phyloP scores from a whole-genome alignment of 116 monocot genomes.

The Posidonia oceanica region DNA sequence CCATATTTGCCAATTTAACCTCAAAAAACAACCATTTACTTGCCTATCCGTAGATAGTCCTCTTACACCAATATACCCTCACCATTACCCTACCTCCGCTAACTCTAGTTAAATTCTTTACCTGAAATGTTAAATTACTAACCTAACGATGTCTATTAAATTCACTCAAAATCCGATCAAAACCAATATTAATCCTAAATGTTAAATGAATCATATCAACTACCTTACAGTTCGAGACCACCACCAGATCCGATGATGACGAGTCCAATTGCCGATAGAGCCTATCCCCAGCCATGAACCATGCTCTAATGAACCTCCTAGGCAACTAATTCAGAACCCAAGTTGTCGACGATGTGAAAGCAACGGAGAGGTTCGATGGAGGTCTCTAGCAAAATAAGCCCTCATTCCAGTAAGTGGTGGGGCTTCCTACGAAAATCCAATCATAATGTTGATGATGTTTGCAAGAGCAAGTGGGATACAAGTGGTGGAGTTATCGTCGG shows the following conservation, averaged over 20 bases:
- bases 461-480: slow-evolving; percentile 39
- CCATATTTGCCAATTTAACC: too few species aligned
- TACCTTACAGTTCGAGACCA: not conserved
- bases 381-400: slow-evolving; percentile 4
- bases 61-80: too few species aligned
- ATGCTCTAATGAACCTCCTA: not conserved
- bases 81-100: too few species aligned
- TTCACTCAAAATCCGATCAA: too few species aligned
- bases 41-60: too few species aligned
- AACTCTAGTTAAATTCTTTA: too few species aligned
- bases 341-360: slow-evolving; percentile 14
- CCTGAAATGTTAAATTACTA: too few species aligned
- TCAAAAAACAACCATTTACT: too few species aligned
- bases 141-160: too few species aligned
- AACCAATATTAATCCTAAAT: too few species aligned
- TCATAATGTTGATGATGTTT: slow-evolving; percentile 41
- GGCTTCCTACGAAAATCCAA: slow-evolving; percentile 19
- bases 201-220: not conserved
- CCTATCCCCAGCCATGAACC: slow-evolving; percentile 3
- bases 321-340: slow-evolving; percentile 6
- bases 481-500: slow-evolving; percentile 20
- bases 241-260: not conserved
- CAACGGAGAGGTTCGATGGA: slow-evolving; percentile 5
- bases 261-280: not conserved
- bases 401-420: slow-evolving; percentile 31